Evolutionary conservation across 495 filamentous ascomycete species (phyloP), one percentile per base, ranked within the genome.

Genomic region (Annulohypoxylon bovei): DNA sequence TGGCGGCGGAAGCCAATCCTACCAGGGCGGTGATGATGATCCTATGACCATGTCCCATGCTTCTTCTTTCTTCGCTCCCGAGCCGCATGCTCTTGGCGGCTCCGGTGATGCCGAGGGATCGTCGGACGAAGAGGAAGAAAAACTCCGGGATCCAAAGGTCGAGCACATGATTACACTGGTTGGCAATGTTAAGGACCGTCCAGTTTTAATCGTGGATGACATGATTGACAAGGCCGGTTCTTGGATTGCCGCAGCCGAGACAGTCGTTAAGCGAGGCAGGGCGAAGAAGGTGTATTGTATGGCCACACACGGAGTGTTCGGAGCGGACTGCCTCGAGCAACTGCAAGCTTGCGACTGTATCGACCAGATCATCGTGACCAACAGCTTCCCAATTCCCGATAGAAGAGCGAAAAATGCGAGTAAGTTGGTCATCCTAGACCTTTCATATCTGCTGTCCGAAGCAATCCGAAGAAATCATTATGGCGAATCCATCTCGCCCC

Each of bases 201-300:
- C 92, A 1, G 95, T 98, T 37, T 90, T 99, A 78, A 91, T 99
- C 65, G 91, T 99, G 52, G 95, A 99, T 82, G 95, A 99, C 79
- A 97, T 99, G 92, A 98, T 99, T 72, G 95, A 99, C 82, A 97
- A 97, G 79, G 89, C 93, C 27, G 93, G 92, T 20, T 96, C 93
- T 18, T 99, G 95, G 95, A 95, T 98, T 72, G 95, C 95, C 7
- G 95, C 95, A n/a, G 95, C 95, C 8, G 95, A 99, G 82, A 97
- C 95, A 6, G 94, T 97, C 1, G 92, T 96, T 58, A 97, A 97
- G 85, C 86, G 92, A 67, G 95, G 94, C 70, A 89, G 88, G 49
- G 95, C 96, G 4, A 94, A 92, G 77, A 93, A 92, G 78, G 95
- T 99, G 42, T 98, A 98, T 79, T 97, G 93, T 81, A 97, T 99